Evolutionary conservation across 2,329 filamentous ascomycete species (phyloP).

Genomic region (Pestalotiopsis sp.): DNA sequence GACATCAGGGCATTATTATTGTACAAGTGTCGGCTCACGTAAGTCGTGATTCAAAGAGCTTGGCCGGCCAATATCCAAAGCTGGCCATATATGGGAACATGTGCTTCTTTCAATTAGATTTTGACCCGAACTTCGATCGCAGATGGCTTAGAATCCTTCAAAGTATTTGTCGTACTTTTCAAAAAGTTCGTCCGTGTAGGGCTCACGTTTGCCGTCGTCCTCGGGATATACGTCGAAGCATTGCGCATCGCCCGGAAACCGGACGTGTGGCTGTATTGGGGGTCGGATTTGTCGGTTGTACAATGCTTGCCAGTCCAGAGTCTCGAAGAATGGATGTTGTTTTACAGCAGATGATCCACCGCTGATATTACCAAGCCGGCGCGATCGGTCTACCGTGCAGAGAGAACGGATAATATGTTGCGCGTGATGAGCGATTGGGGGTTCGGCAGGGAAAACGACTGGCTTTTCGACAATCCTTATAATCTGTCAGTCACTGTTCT

Average conservation of each 20-base stretch:
- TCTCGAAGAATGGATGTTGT: slow-evolving; percentile 73
- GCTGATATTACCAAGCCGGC: slow-evolving; percentile 76
- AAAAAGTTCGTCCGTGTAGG: slow-evolving; percentile 71
- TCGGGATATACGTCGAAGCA: slow-evolving; percentile 87
- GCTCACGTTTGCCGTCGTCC: slow-evolving; percentile 65
- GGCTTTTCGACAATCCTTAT: slow-evolving; percentile 77
- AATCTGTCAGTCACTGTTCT: slow-evolving; percentile 19
- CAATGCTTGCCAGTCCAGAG: slow-evolving; percentile 75
- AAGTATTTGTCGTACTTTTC: slow-evolving; percentile 73
- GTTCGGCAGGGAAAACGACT: slow-evolving; percentile 72
- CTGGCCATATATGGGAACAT: background rate
- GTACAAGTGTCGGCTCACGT: background rate
- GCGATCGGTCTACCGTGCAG: slow-evolving; percentile 78
- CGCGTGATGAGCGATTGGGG: slow-evolving; percentile 66
- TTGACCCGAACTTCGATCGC: background rate
- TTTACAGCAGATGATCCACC: slow-evolving; percentile 76
- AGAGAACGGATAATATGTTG: slow-evolving; percentile 76
- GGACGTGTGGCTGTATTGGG: slow-evolving; percentile 75
- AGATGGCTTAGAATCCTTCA: slow-evolving; percentile 61
- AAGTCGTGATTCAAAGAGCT: background rate
- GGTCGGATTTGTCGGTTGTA: slow-evolving; percentile 66
- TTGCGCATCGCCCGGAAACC: slow-evolving; percentile 73
- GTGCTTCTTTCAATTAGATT: background rate
- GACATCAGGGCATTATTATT: slow-evolving; percentile 4
- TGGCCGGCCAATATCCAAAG: background rate